Conservation (phyloP, 768 basidiomycete species). For the Boletus reticulatus region DNA sequence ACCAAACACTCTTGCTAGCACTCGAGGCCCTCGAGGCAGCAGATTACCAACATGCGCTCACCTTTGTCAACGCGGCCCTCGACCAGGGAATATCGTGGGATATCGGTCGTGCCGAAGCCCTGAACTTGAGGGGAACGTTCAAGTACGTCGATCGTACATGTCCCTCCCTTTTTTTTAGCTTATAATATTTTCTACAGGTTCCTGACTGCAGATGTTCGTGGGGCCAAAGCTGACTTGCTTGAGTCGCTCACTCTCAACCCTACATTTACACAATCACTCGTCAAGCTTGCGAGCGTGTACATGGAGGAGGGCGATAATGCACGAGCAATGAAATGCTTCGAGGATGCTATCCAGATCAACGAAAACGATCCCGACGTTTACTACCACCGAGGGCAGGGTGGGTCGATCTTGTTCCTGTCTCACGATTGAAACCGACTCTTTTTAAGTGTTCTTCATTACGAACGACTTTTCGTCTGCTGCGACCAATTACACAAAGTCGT, state of each 20-base stretch:
- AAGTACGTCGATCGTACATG: constrained; percentile 52
- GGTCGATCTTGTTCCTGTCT: background rate
- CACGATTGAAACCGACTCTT: background rate
- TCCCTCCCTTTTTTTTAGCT: background rate
- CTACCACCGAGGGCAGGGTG: constrained; percentile 97
- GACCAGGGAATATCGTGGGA: constrained; percentile 83
- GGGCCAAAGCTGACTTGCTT: constrained; percentile 81
- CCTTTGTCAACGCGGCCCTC: constrained; percentile 80
- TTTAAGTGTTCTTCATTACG: constrained; percentile 88
- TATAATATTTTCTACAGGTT: constrained; percentile 51
- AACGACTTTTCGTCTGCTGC: constrained; percentile 84
- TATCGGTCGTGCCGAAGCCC: constrained; percentile 76
- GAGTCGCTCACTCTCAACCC: constrained; percentile 69
- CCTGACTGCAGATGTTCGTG: constrained; percentile 78
- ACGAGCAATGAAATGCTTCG: constrained; percentile 88
- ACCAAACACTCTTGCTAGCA: constrained; percentile 77
- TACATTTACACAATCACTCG: constrained; percentile 79
- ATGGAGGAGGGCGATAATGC: constrained; percentile 90
- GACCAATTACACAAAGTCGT: constrained; percentile 87
- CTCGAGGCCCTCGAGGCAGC: constrained; percentile 80
- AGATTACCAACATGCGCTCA: constrained; percentile 80
- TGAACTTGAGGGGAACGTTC: constrained; percentile 95
- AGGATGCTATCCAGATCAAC: constrained; percentile 81
- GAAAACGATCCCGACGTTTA: constrained; percentile 91
- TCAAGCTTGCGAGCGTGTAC: constrained; percentile 95